Conservation (phyloP, 495 filamentous ascomycete genomes). For the Podospora didyma region DNA sequence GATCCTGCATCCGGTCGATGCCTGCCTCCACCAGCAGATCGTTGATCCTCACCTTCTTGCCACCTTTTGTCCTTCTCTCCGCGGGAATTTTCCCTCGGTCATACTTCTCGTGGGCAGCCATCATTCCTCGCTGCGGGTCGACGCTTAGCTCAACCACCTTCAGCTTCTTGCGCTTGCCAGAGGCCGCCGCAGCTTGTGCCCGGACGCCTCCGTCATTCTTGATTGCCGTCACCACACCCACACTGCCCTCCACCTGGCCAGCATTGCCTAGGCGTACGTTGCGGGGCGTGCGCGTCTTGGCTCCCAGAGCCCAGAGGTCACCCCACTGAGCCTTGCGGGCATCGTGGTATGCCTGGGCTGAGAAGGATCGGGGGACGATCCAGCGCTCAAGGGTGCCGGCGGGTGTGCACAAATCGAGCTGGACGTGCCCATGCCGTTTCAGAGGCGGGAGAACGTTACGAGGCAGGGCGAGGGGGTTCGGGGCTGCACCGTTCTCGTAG, state of each 20-base stretch:
- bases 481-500: slow-evolving; percentile 31
- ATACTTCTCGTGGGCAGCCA: slow-evolving; percentile 27
- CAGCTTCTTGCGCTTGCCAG: slow-evolving; percentile 23
- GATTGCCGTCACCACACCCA: slow-evolving; percentile 2
- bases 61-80: slow-evolving; percentile 52
- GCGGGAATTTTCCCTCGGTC: slow-evolving; percentile 12
- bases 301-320: slow-evolving; percentile 91
- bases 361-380: slow-evolving; percentile 80
- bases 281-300: slow-evolving; percentile 71
- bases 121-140: slow-evolving; percentile 26
- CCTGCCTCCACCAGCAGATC: slow-evolving; percentile 38
- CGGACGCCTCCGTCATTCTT: slow-evolving; percentile 40
- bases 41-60: slow-evolving; percentile 43
- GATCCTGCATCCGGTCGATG: slow-evolving; percentile 21
- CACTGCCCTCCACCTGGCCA: slow-evolving; percentile 17
- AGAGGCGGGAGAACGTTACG: slow-evolving; percentile 73
- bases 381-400: slow-evolving; percentile 85
- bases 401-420: slow-evolving; percentile 87
- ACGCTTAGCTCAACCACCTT: slow-evolving; percentile 33
- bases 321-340: slow-evolving; percentile 90
- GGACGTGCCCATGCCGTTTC: slow-evolving; percentile 83
- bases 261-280: slow-evolving; percentile 55
- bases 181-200: slow-evolving; percentile 22
- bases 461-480: slow-evolving; percentile 68
- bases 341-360: slow-evolving; percentile 78